phyloP scores from a whole-genome alignment of 768 basidiomycete species.

The Pleurotus platypus region DNA sequence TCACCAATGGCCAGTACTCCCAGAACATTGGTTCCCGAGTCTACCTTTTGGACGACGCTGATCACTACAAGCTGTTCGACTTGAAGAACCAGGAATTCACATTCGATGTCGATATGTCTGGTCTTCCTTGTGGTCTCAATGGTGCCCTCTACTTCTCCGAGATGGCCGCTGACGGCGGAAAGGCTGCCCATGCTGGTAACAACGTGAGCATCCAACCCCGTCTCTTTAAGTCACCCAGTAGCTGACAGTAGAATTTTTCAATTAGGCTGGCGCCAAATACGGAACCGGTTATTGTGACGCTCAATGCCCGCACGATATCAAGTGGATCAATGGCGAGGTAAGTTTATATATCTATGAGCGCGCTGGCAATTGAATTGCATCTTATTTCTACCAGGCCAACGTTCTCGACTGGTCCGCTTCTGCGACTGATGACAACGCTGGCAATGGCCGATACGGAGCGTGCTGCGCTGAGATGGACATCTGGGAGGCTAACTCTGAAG shows the following conservation, averaged over 20 bases:
- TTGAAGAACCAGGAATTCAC: conserved; percentile 57
- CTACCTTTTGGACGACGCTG: neutral
- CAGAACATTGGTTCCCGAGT: conserved; percentile 6
- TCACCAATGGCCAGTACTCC: conserved; percentile 16
- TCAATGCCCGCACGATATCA: conserved; percentile 43
- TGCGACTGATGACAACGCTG: conserved; percentile 28
- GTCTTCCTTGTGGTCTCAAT: conserved; percentile 31
- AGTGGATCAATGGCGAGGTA: conserved; percentile 44
- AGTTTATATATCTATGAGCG: conserved; percentile 2
- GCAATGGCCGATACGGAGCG: conserved; percentile 30
- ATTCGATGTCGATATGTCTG: conserved; percentile 58
- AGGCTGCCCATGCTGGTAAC: neutral
- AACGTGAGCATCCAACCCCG: neutral
- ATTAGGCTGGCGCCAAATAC: conserved; percentile 31
- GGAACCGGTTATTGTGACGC: conserved; percentile 17
- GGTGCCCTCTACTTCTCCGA: conserved; percentile 18
- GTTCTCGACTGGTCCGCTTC: conserved; percentile 31
- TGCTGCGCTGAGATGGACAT: conserved; percentile 41
- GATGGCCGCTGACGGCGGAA: conserved; percentile 1
- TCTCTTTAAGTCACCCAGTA: neutral
- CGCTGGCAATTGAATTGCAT: neutral
- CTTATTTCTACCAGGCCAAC: conserved; percentile 22
- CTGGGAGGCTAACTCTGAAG: conserved; percentile 34
- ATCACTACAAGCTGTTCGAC: conserved; percentile 32
- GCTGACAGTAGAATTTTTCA: neutral